A percentile compares a stretch with the other conserved stretches of the same genome.
phyloP scores from a whole-genome alignment of 2,329 filamentous ascomycete genomes.

The Camillea tinctor region DNA sequence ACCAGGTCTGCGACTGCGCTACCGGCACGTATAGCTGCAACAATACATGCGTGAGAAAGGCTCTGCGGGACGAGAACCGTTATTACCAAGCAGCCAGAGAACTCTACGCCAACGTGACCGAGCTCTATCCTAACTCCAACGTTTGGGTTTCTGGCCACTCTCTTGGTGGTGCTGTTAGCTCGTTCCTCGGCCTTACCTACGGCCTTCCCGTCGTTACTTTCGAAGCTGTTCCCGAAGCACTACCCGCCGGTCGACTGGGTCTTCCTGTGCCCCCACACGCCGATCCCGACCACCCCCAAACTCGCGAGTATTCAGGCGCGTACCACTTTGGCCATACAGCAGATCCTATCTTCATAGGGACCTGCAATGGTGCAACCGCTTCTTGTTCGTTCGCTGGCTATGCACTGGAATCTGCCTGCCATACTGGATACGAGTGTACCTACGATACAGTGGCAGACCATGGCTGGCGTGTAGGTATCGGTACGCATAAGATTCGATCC shows the following conservation, averaged over 20 bases:
- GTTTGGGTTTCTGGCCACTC: conserved; percentile 94
- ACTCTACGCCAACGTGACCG: conserved; percentile 88
- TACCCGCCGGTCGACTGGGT: conserved; percentile 80
- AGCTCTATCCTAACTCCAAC: conserved; percentile 78
- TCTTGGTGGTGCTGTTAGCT: conserved; percentile 83
- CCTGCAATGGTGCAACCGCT: conserved; percentile 86
- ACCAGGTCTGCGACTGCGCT: conserved; percentile 90
- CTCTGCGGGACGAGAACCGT: conserved; percentile 76
- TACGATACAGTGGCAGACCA: conserved; percentile 92
- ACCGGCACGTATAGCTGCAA: conserved; percentile 87
- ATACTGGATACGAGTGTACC: conserved; percentile 81
- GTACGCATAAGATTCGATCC: conserved; percentile 84
- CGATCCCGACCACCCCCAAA: conserved; percentile 68
- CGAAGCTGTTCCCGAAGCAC: conserved; percentile 86
- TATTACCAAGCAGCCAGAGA: conserved; percentile 90
- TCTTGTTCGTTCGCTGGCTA: conserved; percentile 91
- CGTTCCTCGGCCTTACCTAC: conserved; percentile 87
- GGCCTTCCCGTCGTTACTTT: conserved; percentile 90
- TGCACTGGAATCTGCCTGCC: conserved; percentile 89
- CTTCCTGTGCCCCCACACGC: conserved; percentile 81
- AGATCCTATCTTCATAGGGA: conserved; percentile 91
- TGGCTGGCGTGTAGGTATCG: conserved; percentile 87
- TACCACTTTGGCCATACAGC: conserved; percentile 95
- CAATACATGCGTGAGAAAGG: conserved; percentile 78
- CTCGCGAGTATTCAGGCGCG: conserved; percentile 69